Conservation (phyloP, 495 filamentous ascomycete genomes). For the Staphylotrichum longicolle region DNA sequence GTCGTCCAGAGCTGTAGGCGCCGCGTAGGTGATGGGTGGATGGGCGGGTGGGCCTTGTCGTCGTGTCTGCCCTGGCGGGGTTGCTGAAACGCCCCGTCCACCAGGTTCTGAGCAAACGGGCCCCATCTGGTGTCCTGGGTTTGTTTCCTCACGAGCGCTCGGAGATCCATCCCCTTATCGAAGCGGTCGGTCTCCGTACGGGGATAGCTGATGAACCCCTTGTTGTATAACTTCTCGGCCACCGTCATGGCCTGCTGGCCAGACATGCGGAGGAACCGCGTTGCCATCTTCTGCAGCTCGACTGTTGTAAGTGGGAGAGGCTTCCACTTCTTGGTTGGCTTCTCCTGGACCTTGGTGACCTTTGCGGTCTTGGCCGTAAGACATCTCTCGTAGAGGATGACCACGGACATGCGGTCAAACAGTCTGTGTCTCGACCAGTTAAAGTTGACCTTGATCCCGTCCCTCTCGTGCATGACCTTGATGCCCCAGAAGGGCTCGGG, state of each 20-base stretch:
- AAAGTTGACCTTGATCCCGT: constrained; percentile 79
- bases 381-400: constrained; percentile 82
- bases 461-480: constrained; percentile 73
- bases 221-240: constrained; percentile 87
- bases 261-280: constrained; percentile 76
- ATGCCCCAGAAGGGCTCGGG: constrained; percentile 92
- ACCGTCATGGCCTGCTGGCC: constrained; percentile 84
- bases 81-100: constrained; percentile 74
- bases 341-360: constrained; percentile 79
- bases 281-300: constrained; percentile 98
- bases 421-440: constrained; percentile 78
- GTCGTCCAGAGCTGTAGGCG: constrained; percentile 58
- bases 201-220: constrained; percentile 95
- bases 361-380: constrained; percentile 71
- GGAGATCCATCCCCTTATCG: constrained; percentile 83
- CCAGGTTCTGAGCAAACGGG: constrained; percentile 71
- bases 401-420: constrained; percentile 81
- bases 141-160: constrained; percentile 79
- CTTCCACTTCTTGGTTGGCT: constrained; percentile 91
- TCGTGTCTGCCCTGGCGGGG: constrained; percentile 83
- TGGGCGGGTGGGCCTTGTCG: constrained; percentile 95
- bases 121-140: constrained; percentile 74
- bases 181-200: constrained; percentile 97
- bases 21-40: constrained; percentile 83
- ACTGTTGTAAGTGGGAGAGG: constrained; percentile 92